phyloP scores from a whole-genome alignment of 2,329 filamentous ascomycete genomes.

The Gliomastix tumulicola region DNA sequence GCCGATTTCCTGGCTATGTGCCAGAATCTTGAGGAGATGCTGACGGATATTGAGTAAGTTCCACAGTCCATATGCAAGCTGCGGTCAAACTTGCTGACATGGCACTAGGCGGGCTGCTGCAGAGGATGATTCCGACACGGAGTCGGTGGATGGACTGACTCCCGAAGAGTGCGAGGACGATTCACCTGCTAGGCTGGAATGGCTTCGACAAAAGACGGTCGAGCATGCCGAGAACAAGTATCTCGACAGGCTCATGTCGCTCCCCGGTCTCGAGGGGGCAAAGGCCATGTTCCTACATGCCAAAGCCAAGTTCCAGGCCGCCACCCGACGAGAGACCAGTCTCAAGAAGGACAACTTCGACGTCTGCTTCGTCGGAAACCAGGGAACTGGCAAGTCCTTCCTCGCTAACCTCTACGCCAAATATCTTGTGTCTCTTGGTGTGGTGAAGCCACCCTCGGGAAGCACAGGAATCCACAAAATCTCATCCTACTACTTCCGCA shows the following conservation, averaged over 20 bases:
- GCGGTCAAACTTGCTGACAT: no score
- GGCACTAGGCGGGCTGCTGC: constrained; percentile 8
- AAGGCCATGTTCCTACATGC: constrained; percentile 47
- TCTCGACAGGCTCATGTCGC: constrained; percentile 52
- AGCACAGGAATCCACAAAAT: constrained; percentile 27
- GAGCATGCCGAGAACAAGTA: constrained; percentile 42
- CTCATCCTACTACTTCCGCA: constrained; percentile 18
- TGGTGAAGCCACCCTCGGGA: constrained; percentile 25
- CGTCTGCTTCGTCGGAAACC: constrained; percentile 18
- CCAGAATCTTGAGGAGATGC: constrained; percentile 14
- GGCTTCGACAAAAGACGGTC: constrained; percentile 32
- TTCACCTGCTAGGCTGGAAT: constrained; percentile 28
- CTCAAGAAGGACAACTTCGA: constrained; percentile 32
- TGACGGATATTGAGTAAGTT: constrained; percentile 21
- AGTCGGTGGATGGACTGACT: constrained; percentile 17
- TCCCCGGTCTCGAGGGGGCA: constrained; percentile 56
- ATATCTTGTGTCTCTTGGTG: constrained; percentile 27
- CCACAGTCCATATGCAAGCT: no score
- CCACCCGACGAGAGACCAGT: constrained; percentile 38
- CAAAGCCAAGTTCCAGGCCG: constrained; percentile 39
- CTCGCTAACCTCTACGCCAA: constrained; percentile 51
- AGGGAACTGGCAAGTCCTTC: constrained; percentile 46
- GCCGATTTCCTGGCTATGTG: constrained; percentile 17
- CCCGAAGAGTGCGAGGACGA: constrained; percentile 25
- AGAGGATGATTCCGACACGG: constrained; percentile 12